Evolutionary conservation across 345 rosid genomes (phyloP), one percentile per base, ranked within the genome.

Genomic region (Eutrema heterophyllum): DNA sequence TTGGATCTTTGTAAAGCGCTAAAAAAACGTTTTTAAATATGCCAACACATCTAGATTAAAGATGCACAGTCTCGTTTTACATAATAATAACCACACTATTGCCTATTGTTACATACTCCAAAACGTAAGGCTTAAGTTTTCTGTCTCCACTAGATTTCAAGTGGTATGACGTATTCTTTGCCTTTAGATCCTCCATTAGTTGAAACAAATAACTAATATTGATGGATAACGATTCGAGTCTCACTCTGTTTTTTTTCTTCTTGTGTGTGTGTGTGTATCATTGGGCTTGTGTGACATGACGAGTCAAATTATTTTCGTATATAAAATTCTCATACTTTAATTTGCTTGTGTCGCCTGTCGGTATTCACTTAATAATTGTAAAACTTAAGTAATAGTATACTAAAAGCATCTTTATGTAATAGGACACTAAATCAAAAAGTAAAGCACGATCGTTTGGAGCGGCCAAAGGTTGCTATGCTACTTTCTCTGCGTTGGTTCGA

Each of bases 191-290:
- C 84, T 78, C 83, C 84, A 81, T 84, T 84, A 78, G 76, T 75
- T 71, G 72, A 77, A 78, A 61, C 59, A 45, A 75, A 76, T 63
- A 84, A 72, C 61, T 78, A 80, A 66, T 64, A 78, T 74, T 66
- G 73, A 86, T 90, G 86, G 89, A 84, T 82, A 83, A 82, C 84
- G 91, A 86, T 84, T 84, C 83, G 51, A 76, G 69, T 62, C 74
- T 74, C 79, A 74, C 73, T 78, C 59, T 51, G 0, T 29, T 40
- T 30, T 50, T 39, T 40, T 13, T 11, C 10, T 64, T 15, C 5
- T 44, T 44, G 5, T 36, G 26, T 7, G 15, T 38, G 43, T 36
- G 62, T 18, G 38, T 7, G 64, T 15, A 69, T 68, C 43, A 70
- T 75, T 74, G 78, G 74, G 70, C 57, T 44, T 63, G 70, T 45